Percentiles rank a stretch among this genome's conserved stretches.
phyloP scores from a whole-genome alignment of 2,329 filamentous ascomycete species.

The Fusarium illudens region DNA sequence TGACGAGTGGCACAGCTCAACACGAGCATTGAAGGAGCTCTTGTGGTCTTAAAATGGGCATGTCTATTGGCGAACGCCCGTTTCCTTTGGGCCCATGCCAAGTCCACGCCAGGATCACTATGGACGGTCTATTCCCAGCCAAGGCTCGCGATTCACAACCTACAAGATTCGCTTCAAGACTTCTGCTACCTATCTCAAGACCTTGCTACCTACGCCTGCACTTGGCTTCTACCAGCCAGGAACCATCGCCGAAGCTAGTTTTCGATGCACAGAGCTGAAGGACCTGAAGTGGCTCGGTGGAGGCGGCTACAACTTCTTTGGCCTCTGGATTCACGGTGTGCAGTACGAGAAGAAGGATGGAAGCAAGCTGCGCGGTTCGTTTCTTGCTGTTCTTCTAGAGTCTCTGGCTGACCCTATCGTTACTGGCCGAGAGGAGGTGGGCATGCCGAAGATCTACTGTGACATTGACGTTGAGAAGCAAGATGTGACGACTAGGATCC shows the following conservation, averaged over 20 bases:
- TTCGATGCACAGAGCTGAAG: slow-evolving; percentile 53
- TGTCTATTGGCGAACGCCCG: slow-evolving; percentile 20
- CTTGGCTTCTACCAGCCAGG: slow-evolving; percentile 54
- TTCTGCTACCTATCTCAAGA: slow-evolving; percentile 58
- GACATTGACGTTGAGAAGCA: slow-evolving; percentile 52
- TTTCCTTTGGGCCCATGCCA: slow-evolving; percentile 38
- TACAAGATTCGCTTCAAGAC: slow-evolving; percentile 60
- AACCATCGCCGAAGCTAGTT: slow-evolving; percentile 55
- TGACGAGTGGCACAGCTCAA: slow-evolving; percentile 35
- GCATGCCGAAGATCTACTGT: slow-evolving; percentile 68
- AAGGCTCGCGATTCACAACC: slow-evolving; percentile 51
- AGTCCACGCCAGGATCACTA: slow-evolving; percentile 32
- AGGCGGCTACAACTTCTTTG: slow-evolving; percentile 64
- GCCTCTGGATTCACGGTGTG: slow-evolving; percentile 70
- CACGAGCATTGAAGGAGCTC: slow-evolving; percentile 15
- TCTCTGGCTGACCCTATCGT: slow-evolving; percentile 67
- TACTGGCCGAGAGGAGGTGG: slow-evolving; percentile 67
- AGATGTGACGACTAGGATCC: background rate
- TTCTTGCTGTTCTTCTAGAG: slow-evolving; percentile 67
- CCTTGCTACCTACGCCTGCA: slow-evolving; percentile 53
- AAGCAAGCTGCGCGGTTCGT: slow-evolving; percentile 58
- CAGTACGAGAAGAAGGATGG: slow-evolving; percentile 63
- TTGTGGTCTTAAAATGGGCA: slow-evolving; percentile 22
- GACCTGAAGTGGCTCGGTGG: slow-evolving; percentile 70
- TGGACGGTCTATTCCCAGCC: background rate